phyloP scores from a whole-genome alignment of 2,329 filamentous ascomycete species.

The Huntiella moniliformis region DNA sequence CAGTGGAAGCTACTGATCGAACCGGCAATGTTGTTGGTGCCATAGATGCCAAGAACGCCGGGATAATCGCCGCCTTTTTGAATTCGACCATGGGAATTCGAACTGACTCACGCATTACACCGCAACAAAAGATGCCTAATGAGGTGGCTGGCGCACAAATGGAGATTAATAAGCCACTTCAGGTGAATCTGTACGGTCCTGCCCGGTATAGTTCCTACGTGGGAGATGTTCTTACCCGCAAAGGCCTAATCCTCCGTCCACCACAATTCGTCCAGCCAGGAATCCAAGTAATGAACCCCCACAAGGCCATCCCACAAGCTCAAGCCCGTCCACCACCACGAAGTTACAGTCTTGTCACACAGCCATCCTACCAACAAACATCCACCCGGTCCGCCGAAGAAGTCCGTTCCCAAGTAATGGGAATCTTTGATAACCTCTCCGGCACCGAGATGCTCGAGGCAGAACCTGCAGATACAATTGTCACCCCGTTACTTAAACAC shows the following conservation, averaged over 20 bases:
- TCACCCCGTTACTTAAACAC: conserved; percentile 56
- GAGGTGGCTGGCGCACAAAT: conserved; percentile 45
- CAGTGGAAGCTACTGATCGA: conserved; percentile 42
- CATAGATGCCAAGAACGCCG: conserved; percentile 49
- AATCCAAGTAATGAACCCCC: conserved; percentile 59
- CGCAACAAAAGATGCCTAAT: conserved; percentile 40
- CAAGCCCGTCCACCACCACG: conserved; percentile 20
- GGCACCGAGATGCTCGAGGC: conserved; percentile 57
- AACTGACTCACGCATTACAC: conserved; percentile 51
- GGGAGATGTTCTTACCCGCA: conserved; percentile 24
- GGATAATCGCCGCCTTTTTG: conserved; percentile 52
- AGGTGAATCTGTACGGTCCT: conserved; percentile 65
- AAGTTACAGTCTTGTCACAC: conserved; percentile 15
- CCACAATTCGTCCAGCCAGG: conserved; percentile 49
- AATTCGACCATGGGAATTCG: conserved; percentile 49
- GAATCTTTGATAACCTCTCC: conserved; percentile 72
- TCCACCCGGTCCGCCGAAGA: conserved; percentile 56
- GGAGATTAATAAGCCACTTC: conserved; percentile 43
- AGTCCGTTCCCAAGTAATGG: conserved; percentile 64
- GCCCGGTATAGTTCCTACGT: conserved; percentile 44
- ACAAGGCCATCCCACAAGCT: conserved; percentile 24
- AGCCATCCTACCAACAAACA: conserved; percentile 13
- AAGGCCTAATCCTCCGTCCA: conserved; percentile 42
- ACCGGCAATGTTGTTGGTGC: conserved; percentile 53
- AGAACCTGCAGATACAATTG: conserved; percentile 42